Percentiles rank a stretch among this genome's conserved stretches.
phyloP scores from a whole-genome alignment of 2,329 filamentous ascomycete genomes.

The Scedosporium aurantiacum region DNA sequence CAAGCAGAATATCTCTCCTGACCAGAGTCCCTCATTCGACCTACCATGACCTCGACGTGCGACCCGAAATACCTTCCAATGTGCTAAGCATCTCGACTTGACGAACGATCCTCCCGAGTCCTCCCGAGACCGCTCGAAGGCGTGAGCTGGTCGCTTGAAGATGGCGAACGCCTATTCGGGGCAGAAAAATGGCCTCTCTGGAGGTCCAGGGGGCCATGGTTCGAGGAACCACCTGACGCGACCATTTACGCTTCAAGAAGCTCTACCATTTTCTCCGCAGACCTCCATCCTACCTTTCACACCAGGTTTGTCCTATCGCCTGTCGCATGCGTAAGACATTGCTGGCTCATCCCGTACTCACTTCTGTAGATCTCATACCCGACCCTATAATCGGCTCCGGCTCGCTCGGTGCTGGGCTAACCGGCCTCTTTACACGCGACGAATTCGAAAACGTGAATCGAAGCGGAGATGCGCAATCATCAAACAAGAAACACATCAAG shows the following conservation, averaged over 20 bases:
- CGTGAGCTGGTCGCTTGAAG: neutral
- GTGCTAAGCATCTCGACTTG: neutral
- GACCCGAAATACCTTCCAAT: neutral
- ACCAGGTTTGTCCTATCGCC: conserved; percentile 40
- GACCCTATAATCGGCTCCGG: conserved; percentile 49
- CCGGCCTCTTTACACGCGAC: conserved; percentile 37
- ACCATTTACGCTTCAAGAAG: conserved; percentile 59
- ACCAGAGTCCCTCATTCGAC: neutral
- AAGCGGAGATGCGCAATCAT: conserved; percentile 49
- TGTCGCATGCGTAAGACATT: neutral
- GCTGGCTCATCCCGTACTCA: conserved; percentile 1
- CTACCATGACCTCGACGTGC: neutral
- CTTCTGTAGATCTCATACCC: conserved; percentile 49
- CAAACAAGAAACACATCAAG: conserved; percentile 55
- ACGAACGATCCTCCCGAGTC: neutral
- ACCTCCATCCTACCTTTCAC: conserved; percentile 71
- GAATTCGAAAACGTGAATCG: conserved; percentile 60
- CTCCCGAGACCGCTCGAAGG: neutral
- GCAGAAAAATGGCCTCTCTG: neutral
- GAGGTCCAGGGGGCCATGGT: neutral
- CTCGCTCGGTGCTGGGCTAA: conserved; percentile 38
- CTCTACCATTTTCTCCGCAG: conserved; percentile 72
- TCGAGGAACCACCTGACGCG: conserved; percentile 13
- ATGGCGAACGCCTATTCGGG: conserved; percentile 3
- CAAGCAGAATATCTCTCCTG: neutral